Evolutionary conservation across 805 yeast genomes (phyloP), one percentile per base, ranked within the genome.

Genomic region (Sungouiella thailandica): DNA sequence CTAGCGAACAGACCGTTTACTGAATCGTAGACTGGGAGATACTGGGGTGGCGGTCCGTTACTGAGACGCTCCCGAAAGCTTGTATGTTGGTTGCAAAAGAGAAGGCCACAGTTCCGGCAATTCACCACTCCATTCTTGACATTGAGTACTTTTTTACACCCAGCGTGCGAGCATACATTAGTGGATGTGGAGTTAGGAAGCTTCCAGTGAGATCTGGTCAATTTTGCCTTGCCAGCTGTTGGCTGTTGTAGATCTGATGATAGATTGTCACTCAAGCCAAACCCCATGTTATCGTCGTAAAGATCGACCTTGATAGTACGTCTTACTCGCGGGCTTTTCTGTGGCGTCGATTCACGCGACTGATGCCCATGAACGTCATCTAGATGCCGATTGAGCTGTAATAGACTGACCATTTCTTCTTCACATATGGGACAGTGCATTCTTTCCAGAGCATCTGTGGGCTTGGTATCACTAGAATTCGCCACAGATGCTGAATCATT

Each of bases 71-170:
- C 67, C 33, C 69, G 63, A 45, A 66, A 78, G 32, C 60, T 52
- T 3, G 87, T 65, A 57, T 88, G 95, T 18, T 53, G 56, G 39
- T 71, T 70, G 53, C 96, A 87, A 50, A 58, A 85, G 12, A 87
- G 53, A 17, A 64, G 50, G 0, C 96, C 96, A 59, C 96, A 88
- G 44, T 72, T 74, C 16, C 90, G 60, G 56, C 96, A 85, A 52
- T 86, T 81, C 5, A 76, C 74, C 2, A 70, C 56, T 0, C 83
- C 85, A 43, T 69, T 72, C 37, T 76, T 71, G 17, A 74, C 60
- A 31, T 60, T 69, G 24, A 82, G 58, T 4, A 39, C 45, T 33
- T 60, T 69, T 7, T 45, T 35, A 46, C 87, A 81, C 0, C 46
- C 45, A 0, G 40, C 38, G 18, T 52, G 49, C 1, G 68, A 46